Evolutionary conservation across 768 basidiomycete genomes (phyloP).

Genomic region (Boletus reticuloceps): DNA sequence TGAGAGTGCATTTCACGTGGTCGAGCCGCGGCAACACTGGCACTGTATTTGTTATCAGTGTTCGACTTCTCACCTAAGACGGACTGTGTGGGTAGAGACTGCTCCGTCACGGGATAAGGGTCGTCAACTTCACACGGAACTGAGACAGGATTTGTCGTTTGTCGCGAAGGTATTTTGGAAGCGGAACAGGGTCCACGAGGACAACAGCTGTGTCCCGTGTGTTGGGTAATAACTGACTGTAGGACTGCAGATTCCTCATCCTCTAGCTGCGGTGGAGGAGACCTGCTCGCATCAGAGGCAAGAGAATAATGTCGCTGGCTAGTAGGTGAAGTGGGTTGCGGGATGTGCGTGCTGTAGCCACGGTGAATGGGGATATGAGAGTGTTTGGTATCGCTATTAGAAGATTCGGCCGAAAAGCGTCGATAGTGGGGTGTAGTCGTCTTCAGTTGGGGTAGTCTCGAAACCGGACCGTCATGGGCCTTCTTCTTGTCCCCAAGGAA

Average conservation of each 20-base stretch:
- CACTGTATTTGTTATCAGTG: not conserved
- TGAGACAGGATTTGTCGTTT: constrained; percentile 23
- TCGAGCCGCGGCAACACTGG: not conserved
- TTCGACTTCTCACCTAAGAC: constrained; percentile 18
- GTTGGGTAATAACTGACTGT: constrained; percentile 1
- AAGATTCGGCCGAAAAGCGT: constrained; percentile 24
- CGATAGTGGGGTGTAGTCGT: constrained; percentile 18
- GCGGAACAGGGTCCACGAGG: constrained; percentile 34
- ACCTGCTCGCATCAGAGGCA: constrained; percentile 12
- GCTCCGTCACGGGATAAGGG: not conserved
- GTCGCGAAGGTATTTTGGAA: constrained; percentile 32
- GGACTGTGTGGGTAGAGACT: not conserved
- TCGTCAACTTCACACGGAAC: constrained; percentile 2
- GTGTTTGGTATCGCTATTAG: constrained; percentile 23
- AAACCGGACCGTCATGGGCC: constrained; percentile 34
- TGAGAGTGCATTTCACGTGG: constrained; percentile 22
- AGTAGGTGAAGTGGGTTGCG: constrained; percentile 11
- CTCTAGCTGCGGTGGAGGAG: not conserved
- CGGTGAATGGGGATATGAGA: constrained; percentile 15
- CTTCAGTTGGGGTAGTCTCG: constrained; percentile 31
- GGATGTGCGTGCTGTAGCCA: constrained; percentile 9
- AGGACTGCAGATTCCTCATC: not conserved
- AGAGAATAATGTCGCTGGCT: constrained; percentile 12
- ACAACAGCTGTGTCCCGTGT: constrained; percentile 28
- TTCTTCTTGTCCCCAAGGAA: constrained; percentile 58